phyloP scores from a whole-genome alignment of 768 basidiomycete genomes.

The Pisolithus marmoratus region DNA sequence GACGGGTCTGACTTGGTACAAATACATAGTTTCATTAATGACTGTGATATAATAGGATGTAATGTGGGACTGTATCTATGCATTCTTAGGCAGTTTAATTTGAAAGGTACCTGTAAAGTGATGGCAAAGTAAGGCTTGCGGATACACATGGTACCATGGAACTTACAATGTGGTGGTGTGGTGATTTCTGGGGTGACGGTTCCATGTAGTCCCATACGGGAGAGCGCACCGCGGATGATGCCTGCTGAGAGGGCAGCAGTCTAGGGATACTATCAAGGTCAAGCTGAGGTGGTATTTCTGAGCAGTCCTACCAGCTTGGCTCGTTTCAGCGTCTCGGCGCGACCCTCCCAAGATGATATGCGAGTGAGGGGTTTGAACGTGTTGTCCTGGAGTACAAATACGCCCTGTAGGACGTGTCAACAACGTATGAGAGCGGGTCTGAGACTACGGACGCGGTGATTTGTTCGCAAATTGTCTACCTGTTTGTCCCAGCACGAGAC shows the following conservation, averaged over 20 bases:
- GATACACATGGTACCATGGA: background rate
- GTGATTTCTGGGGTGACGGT: conserved; percentile 76
- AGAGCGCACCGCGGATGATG: conserved; percentile 77
- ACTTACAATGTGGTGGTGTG: conserved; percentile 79
- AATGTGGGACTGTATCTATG: conserved; percentile 21
- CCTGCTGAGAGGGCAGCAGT: conserved; percentile 81
- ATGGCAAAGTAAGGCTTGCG: background rate
- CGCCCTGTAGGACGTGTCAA: conserved; percentile 49
- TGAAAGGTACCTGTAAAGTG: conserved; percentile 66
- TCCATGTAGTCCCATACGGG: conserved; percentile 69
- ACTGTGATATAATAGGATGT: background rate
- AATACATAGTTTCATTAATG: background rate
- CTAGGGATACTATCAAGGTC: conserved; percentile 31
- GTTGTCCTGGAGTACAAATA: conserved; percentile 92
- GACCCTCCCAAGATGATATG: conserved; percentile 76
- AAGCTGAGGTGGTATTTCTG: background rate
- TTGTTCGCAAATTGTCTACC: conserved; percentile 92
- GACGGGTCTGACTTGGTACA: too few species aligned
- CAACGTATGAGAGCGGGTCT: background rate
- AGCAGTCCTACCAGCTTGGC: conserved; percentile 59
- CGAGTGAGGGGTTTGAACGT: conserved; percentile 80
- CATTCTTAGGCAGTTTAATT: conserved; percentile 67
- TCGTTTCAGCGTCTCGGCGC: conserved; percentile 62
- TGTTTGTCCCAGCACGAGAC: conserved; percentile 88
- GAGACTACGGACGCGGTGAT: conserved; percentile 66